Percentiles rank a stretch among this genome's conserved stretches.
Evolutionary conservation across 2,329 filamentous ascomycete genomes (phyloP).

Genomic region (Ceratocystis colombiana): DNA sequence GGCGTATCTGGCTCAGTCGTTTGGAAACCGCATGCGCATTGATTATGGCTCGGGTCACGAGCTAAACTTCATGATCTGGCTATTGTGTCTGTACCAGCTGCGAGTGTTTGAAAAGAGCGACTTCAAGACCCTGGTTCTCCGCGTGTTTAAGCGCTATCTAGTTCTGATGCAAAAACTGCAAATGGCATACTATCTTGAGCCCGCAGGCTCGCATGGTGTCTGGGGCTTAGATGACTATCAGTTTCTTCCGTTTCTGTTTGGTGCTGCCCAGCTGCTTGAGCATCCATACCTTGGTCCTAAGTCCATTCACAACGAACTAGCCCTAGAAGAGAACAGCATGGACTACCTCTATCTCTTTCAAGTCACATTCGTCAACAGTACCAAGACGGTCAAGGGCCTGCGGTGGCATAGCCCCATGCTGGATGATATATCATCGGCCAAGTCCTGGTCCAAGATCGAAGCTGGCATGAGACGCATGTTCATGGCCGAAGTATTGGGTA

Average conservation of each 20-base stretch:
- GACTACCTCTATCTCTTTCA: constrained; percentile 90
- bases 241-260: constrained; percentile 91
- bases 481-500: constrained; percentile 78
- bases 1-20: constrained; percentile 70
- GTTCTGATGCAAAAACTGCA: constrained; percentile 79
- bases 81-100: constrained; percentile 84
- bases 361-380: constrained; percentile 86
- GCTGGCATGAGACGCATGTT: constrained; percentile 97
- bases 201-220: constrained; percentile 91
- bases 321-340: constrained; percentile 72
- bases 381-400: constrained; percentile 89
- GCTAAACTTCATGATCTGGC: constrained; percentile 92
- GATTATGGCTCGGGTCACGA: constrained; percentile 98
- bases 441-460: constrained; percentile 86
- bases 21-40: constrained; percentile 77
- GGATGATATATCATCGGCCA: constrained; percentile 87
- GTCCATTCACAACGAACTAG: constrained; percentile 77
- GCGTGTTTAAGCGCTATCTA: constrained; percentile 74
- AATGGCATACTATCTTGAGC: constrained; percentile 89
- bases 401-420: constrained; percentile 98
- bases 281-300: constrained; percentile 71
- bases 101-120: constrained; percentile 52
- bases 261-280: constrained; percentile 76
- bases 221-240: constrained; percentile 98
- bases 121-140: constrained; percentile 64